Percentiles rank a stretch among this genome's conserved stretches.
Evolutionary conservation across 495 filamentous ascomycete species (phyloP).

Genomic region (Glarea lozoyensis): DNA sequence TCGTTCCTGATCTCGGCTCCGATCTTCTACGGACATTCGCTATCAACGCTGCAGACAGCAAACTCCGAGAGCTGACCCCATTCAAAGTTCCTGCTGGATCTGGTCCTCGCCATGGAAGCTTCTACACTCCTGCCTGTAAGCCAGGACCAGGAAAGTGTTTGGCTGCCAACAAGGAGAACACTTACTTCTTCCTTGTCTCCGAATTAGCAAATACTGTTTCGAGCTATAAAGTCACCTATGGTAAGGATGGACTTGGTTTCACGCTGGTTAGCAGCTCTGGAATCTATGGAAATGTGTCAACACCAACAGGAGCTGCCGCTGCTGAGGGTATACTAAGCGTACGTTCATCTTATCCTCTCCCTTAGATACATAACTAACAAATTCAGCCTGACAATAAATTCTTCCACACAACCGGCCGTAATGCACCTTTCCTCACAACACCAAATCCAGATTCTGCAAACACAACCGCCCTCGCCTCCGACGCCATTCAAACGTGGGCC

Average conservation of each 20-base stretch:
- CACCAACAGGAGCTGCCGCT: constrained; percentile 33
- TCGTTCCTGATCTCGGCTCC: constrained; percentile 63
- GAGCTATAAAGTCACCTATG: constrained; percentile 50
- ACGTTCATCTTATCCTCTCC: constrained; percentile 35
- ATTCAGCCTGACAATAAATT: constrained; percentile 46
- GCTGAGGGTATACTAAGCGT: constrained; percentile 46
- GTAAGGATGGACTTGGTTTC: constrained; percentile 36
- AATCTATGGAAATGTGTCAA: constrained; percentile 29
- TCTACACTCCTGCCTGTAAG: constrained; percentile 22
- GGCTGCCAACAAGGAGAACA: constrained; percentile 17
- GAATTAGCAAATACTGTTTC: constrained; percentile 54
- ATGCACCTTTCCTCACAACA: constrained; percentile 39
- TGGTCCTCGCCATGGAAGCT: constrained; percentile 62
- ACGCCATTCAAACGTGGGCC: constrained; percentile 23
- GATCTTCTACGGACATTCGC: constrained; percentile 59
- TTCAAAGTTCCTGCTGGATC: constrained; percentile 35
- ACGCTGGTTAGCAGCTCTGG: constrained; percentile 28
- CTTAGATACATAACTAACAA: background rate
- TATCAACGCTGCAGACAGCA: constrained; percentile 34
- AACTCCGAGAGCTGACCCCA: constrained; percentile 25
- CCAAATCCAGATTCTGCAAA: constrained; percentile 34
- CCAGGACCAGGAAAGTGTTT: background rate
- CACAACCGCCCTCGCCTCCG: constrained; percentile 29
- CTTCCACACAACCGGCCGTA: constrained; percentile 55
- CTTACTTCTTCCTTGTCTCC: constrained; percentile 51